Percentiles rank a stretch among this genome's conserved stretches.
Conservation (phyloP, 2,329 filamentous ascomycete genomes). For the Botrytis byssoidea region DNA sequence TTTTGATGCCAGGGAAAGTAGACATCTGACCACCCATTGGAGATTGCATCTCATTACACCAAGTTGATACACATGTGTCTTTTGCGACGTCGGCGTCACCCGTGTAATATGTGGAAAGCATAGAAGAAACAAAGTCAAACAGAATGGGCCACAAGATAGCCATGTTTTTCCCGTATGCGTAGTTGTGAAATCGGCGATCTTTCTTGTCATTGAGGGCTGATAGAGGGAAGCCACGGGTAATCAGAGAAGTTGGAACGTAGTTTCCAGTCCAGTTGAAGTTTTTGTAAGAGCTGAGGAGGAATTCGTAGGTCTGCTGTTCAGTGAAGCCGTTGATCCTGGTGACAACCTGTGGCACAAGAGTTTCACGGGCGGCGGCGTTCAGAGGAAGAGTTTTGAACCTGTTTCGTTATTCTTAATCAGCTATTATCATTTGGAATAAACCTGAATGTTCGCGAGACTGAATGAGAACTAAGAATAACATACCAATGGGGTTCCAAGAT, state of each 20-base stretch:
- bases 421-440: neutral
- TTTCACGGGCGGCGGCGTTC: conserved; percentile 13
- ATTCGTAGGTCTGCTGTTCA: conserved; percentile 16
- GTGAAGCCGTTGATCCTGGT: conserved; percentile 18
- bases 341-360: conserved; percentile 7
- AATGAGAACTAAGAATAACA: neutral
- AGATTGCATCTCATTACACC: conserved; percentile 43
- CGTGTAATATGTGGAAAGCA: conserved; percentile 42
- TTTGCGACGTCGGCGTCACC: conserved; percentile 38
- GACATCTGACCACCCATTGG: conserved; percentile 42
- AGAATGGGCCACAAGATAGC: conserved; percentile 46
- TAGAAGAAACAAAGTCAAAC: conserved; percentile 44
- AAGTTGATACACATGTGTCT: conserved; percentile 41
- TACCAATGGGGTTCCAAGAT: conserved; percentile 23
- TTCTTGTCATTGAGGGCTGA: conserved; percentile 36
- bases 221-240: conserved; percentile 45
- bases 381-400: conserved; percentile 22
- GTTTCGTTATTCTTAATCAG: neutral
- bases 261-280: conserved; percentile 22
- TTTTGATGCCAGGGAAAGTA: conserved; percentile 46
- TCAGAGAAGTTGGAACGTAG: conserved; percentile 49
- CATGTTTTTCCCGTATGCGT: conserved; percentile 49
- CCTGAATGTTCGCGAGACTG: too few species aligned
- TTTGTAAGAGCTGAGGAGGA: conserved; percentile 21
- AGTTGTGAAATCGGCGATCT: conserved; percentile 46